Conservation (phyloP, 306 rosid species). For the Hippophae rhamnoides region DNA sequence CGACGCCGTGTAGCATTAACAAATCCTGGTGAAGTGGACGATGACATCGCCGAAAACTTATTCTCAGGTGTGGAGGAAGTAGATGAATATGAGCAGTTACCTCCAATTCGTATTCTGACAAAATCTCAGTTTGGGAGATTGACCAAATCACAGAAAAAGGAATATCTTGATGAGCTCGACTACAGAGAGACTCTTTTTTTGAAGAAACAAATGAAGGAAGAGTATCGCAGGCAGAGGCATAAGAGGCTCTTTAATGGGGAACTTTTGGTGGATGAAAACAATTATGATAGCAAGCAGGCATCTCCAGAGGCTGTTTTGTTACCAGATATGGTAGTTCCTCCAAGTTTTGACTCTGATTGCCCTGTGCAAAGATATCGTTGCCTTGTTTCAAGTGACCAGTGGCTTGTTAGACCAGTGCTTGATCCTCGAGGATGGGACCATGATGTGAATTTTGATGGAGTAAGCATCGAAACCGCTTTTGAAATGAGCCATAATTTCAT, state of each 20-base stretch:
- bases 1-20: slow-evolving; percentile 27
- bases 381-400: slow-evolving; percentile 54
- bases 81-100: slow-evolving; percentile 84
- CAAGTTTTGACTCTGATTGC: slow-evolving; percentile 56
- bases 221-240: slow-evolving; percentile 42
- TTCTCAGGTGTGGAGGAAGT: slow-evolving; percentile 45
- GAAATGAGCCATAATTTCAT: slow-evolving; percentile 45
- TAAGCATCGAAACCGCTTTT: slow-evolving; percentile 61
- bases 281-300: slow-evolving; percentile 43
- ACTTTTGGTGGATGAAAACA: slow-evolving; percentile 22
- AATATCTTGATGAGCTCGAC: slow-evolving; percentile 85
- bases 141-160: slow-evolving; percentile 57
- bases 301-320: slow-evolving; percentile 51
- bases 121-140: slow-evolving; percentile 73
- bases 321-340: slow-evolving; percentile 85
- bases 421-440: slow-evolving; percentile 98
- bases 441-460: slow-evolving; percentile 83
- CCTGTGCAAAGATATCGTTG: slow-evolving; percentile 73
- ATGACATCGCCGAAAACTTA: slow-evolving; percentile 48
- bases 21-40: slow-evolving; percentile 36
- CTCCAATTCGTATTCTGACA: slow-evolving; percentile 62
- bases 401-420: slow-evolving; percentile 85
- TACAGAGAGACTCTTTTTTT: slow-evolving; percentile 84
- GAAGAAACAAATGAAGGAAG: slow-evolving; percentile 86
- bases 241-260: slow-evolving; percentile 31